Conservation (phyloP, 176 grass and related monocot species). For the Musa troglodytarum region DNA sequence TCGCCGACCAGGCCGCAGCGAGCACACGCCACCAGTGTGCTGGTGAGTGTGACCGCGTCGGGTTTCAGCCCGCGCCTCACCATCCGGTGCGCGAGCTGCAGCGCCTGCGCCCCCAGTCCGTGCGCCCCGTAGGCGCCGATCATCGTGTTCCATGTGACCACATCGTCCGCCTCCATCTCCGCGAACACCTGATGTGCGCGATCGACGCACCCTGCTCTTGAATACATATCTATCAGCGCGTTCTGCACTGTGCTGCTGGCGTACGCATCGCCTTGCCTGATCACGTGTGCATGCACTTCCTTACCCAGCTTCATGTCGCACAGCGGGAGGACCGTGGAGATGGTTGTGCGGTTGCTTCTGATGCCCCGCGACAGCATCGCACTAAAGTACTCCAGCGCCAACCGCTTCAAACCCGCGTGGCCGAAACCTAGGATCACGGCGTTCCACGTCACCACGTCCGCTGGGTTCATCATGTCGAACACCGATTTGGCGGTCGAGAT, state of each 20-base stretch:
- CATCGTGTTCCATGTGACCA: slow-evolving; percentile 61
- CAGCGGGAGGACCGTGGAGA: slow-evolving; percentile 31
- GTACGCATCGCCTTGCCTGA: slow-evolving; percentile 3
- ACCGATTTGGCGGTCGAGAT: slow-evolving; percentile 25
- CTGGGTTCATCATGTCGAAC: slow-evolving; percentile 31
- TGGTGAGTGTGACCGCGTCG: slow-evolving; percentile 47
- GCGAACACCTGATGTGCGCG: slow-evolving; percentile 42
- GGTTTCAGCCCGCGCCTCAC: slow-evolving; percentile 14
- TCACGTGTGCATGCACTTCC: slow-evolving; percentile 47
- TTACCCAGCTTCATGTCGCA: slow-evolving; percentile 43
- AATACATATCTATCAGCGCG: slow-evolving; percentile 57
- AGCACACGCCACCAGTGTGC: slow-evolving; percentile 45
- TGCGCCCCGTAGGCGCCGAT: slow-evolving; percentile 44
- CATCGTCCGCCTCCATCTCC: slow-evolving; percentile 36
- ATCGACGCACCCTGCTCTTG: slow-evolving; percentile 30
- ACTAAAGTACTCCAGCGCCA: slow-evolving; percentile 41
- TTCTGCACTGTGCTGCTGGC: slow-evolving; percentile 28
- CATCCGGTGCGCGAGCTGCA: slow-evolving; percentile 41
- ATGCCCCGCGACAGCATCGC: slow-evolving; percentile 39
- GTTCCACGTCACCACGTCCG: slow-evolving; percentile 68
- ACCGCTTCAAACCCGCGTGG: slow-evolving; percentile 10
- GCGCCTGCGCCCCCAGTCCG: slow-evolving; percentile 39
- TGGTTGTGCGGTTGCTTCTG: slow-evolving; percentile 33
- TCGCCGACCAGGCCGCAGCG: slow-evolving; percentile 48
- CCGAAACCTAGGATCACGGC: slow-evolving; percentile 38